Evolutionary conservation across 768 basidiomycete species (phyloP).

Genomic region (Mycena sanguinolenta): DNA sequence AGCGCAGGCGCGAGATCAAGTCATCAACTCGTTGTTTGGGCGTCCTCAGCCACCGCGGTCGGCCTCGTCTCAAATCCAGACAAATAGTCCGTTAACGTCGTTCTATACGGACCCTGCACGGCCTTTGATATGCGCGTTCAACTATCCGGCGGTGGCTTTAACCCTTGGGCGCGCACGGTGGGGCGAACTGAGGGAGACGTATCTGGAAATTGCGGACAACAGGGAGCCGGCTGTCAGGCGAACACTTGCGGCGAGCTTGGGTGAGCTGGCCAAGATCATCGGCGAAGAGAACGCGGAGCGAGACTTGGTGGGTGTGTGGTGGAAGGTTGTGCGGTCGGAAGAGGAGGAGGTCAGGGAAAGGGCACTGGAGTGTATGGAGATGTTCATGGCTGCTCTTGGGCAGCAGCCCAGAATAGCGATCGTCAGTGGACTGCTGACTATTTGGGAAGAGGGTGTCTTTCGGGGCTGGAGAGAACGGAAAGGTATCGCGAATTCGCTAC

Average conservation of each 20-base stretch:
- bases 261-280: slow-evolving; percentile 90
- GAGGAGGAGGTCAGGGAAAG: slow-evolving; percentile 83
- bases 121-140: slow-evolving; percentile 86
- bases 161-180: slow-evolving; percentile 85
- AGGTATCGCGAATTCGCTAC: slow-evolving; percentile 68
- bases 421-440: slow-evolving; percentile 60
- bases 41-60: slow-evolving; percentile 13
- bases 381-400: slow-evolving; percentile 68
- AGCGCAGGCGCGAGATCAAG: slow-evolving; percentile 32
- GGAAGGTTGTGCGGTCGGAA: slow-evolving; percentile 64
- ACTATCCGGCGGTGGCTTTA: slow-evolving; percentile 91
- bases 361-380: slow-evolving; percentile 74
- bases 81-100: slow-evolving; percentile 49
- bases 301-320: slow-evolving; percentile 84
- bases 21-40: slow-evolving; percentile 35
- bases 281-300: slow-evolving; percentile 74
- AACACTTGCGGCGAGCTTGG: slow-evolving; percentile 89
- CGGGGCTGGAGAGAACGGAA: slow-evolving; percentile 88
- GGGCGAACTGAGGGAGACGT: slow-evolving; percentile 77
- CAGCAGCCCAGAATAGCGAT: slow-evolving; percentile 58
- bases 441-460: slow-evolving; percentile 72
- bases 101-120: slow-evolving; percentile 78
- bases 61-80: background rate
- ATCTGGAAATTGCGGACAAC: slow-evolving; percentile 74
- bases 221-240: slow-evolving; percentile 74